phyloP scores from a whole-genome alignment of 2,329 filamentous ascomycete species.

The Lachnellula arida region DNA sequence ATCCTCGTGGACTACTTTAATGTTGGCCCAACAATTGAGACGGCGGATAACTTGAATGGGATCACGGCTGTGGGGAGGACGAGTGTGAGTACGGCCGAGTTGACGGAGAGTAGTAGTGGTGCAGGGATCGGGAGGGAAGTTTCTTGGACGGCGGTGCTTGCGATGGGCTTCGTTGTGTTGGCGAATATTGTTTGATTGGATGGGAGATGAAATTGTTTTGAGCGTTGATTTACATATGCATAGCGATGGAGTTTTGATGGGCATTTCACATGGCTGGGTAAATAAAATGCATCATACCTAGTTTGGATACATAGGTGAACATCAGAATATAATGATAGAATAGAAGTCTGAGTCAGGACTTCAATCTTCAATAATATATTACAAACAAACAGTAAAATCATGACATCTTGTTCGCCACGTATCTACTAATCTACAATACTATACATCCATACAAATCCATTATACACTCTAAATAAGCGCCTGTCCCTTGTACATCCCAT shows the following conservation, averaged over 20 bases:
- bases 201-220: neutral
- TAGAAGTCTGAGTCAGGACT: too few relatives aligned
- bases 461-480: conserved; percentile 55
- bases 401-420: neutral
- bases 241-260: conserved; percentile 20
- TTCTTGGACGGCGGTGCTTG: conserved; percentile 7
- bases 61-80: conserved; percentile 34
- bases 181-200: conserved; percentile 22
- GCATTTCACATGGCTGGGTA: neutral
- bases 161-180: conserved; percentile 16
- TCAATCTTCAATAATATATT: neutral
- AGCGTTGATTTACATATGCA: conserved; percentile 9
- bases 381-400: neutral
- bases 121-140: conserved; percentile 1
- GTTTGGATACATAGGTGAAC: too few relatives aligned
- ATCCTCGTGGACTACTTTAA: conserved; percentile 79
- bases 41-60: conserved; percentile 64
- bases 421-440: neutral
- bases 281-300: neutral
- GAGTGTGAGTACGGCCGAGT: conserved; percentile 17
- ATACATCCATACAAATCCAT: neutral
- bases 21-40: conserved; percentile 62
- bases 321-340: too few relatives aligned
- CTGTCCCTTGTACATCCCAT: conserved; percentile 80
- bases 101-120: conserved; percentile 15